Conservation (phyloP, 306 rosid species). For the Alnus glutinosa region DNA sequence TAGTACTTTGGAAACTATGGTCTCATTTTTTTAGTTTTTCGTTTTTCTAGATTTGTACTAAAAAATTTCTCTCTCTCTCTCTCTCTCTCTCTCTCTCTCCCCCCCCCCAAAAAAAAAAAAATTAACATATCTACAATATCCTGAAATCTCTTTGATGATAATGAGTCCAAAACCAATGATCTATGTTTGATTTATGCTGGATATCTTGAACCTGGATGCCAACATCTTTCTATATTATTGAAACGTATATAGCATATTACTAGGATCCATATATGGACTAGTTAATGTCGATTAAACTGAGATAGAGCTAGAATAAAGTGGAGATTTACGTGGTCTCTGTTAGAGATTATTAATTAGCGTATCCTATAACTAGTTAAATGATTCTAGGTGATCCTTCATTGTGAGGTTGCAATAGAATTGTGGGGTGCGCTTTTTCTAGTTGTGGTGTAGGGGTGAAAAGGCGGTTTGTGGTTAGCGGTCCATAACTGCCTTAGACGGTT, state of each 20-base stretch:
- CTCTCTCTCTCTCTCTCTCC: neutral
- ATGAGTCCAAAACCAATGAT: neutral
- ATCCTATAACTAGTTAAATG: too few relatives aligned
- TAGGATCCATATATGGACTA: neutral
- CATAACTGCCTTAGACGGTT: too few relatives aligned
- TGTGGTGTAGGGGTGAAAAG: too few relatives aligned
- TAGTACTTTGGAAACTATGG: neutral
- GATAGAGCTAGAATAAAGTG: neutral
- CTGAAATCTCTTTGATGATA: neutral
- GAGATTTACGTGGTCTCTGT: neutral
- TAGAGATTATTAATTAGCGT: too few relatives aligned
- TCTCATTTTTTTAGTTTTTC: conserved; percentile 6
- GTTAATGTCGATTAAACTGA: neutral
- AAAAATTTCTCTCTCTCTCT: conserved; percentile 11
- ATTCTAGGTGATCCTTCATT: too few relatives aligned
- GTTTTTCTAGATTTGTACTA: conserved; percentile 1
- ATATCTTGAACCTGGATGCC: neutral
- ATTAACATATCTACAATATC: too few relatives aligned
- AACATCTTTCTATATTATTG: neutral
- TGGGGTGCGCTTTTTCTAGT: too few relatives aligned
- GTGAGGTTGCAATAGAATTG: too few relatives aligned
- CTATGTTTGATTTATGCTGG: neutral
- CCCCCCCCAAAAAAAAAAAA: too few relatives aligned
- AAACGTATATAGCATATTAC: neutral
- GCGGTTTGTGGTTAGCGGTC: too few relatives aligned